Evolutionary conservation across 306 rosid species (phyloP), one percentile per base, ranked within the genome.

Genomic region (Geum urbanum): DNA sequence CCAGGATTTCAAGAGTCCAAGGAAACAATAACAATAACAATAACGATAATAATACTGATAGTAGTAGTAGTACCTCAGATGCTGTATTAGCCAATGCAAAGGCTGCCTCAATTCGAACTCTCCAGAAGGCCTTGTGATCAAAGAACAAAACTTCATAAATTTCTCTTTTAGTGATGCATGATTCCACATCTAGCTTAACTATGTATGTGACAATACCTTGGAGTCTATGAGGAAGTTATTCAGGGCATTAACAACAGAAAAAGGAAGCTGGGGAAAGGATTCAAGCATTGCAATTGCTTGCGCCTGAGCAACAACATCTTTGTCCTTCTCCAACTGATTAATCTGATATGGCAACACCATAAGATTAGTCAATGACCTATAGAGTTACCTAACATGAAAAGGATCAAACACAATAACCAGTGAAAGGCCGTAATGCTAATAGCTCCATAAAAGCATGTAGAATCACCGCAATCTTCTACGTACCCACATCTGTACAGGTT

Each of bases 401-500:
- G 56, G n/a, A 67, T 15, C 5, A 6, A 35, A 47, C 20, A 67
- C 27, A 54, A 63, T 62, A 8, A 15, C 8, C 53, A 35, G 46
- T 55, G 3, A 18, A 40, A 61, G 57, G 64, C 75, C 69, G 35
- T 50, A 22, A 43, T 19, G 11, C 49, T 43, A 39, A 43, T 48
- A 62, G 16, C 62, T 70, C 47, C 51, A 54, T 39, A 71, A 15
- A 69, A 44, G 44, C 22, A 19, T 7, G 15, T 22, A 44, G 59
- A 64, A 32, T 50, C 40, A 45, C 49, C n/a, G 71, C 35, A 77
- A 71, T 66, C 41, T 78, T 56, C 76, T 83, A 75, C 99, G 84
- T 94, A 94, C 99, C 99, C 97, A 94, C 99, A 94, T 94, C 92
- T 94, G 99, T 72, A 94, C 73, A 55, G 99, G 99, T 78, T 94